These are phyloP conservation scores for Aureobasidium sp. DNA, from an alignment of 2,329 filamentous ascomycete genomes.

Conservation along the genomic window DNA sequence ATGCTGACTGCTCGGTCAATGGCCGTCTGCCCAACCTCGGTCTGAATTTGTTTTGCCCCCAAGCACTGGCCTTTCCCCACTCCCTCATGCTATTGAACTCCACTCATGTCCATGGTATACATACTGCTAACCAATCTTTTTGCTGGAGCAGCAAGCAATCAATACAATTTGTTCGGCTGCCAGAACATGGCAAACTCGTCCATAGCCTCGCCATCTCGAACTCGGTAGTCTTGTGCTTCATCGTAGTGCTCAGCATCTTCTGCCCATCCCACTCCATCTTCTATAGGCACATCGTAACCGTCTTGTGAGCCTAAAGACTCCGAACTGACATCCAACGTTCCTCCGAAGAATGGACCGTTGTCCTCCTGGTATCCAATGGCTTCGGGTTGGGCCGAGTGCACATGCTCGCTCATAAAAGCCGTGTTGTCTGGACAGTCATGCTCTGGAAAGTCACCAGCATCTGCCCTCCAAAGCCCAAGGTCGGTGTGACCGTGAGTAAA, in stretches of 20 bases:
- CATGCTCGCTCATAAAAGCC: neutral
- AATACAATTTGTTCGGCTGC: slow-evolving; percentile 39
- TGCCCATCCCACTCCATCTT: slow-evolving; percentile 2
- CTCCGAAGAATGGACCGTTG: neutral
- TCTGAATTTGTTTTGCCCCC: slow-evolving; percentile 9
- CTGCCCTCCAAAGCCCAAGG: neutral
- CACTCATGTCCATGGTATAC: neutral
- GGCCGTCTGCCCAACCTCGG: neutral
- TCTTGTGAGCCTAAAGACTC: neutral
- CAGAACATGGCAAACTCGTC: slow-evolving; percentile 31
- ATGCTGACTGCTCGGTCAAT: neutral
- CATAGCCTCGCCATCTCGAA: neutral
- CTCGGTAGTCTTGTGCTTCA: neutral
- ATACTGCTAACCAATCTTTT: neutral
- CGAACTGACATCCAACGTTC: neutral
- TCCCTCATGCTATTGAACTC: neutral
- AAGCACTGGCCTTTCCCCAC: slow-evolving; percentile 10
- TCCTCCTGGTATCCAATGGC: neutral
- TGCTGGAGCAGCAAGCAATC: neutral
- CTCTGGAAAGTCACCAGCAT: neutral
- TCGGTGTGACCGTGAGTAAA: neutral
- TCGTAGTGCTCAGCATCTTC: neutral
- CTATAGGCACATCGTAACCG: neutral
- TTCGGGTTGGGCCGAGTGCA: neutral
- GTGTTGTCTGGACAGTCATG: neutral